Base-by-base conservation (phyloP, 257 asterid species). In the Osmanthus fragrans region DNA sequence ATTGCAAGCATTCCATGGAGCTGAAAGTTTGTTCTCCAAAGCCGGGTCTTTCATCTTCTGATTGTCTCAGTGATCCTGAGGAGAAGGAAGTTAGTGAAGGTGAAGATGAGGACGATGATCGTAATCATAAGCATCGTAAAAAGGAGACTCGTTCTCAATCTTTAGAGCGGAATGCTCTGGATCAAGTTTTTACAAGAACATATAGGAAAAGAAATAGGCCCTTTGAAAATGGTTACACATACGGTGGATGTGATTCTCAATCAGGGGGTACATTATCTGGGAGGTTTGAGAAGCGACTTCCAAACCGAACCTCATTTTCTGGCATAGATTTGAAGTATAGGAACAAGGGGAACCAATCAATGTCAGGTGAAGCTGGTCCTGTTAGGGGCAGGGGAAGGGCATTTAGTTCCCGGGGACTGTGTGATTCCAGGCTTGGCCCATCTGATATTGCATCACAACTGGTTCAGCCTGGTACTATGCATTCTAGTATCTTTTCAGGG, bases 101-200 rank as follows among this genome's bases (percentile, higher is more conserved):
- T 36, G 97, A 92, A 42, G 49, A 94, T 80, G 99, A 94, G 79
- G 98, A 93, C n/a, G 99, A 95, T 88, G 99, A 95, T 84, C 99
- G 99, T 75, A 95, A 95, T 82, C 99, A 95, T 82, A 95, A 95
- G 84, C 99, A 95, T 85, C 97, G 99, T 34, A 90, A 90, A 70
- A 86, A 90, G 71, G 99, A 87, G 27, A 86, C 85, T 77, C 87
- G 63, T 77, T 90, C 97, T 78, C 90, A 91, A 69, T 91, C 97
- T 69, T 40, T 83, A 81, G 97, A 88, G 76, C 92, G 85, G 79
- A 90, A 89, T 82, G 84, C 91, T 80, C 82, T 87, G 72, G 97
- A 87, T 80, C 91, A 87, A 73, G 88, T 73, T 83, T 77, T 87
- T 30, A 76, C 88, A 19, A 90, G 92, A 76, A 91, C 97, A 45